Conservation (phyloP, 441 rosid species). For the Euphorbia schlechtendalii region DNA sequence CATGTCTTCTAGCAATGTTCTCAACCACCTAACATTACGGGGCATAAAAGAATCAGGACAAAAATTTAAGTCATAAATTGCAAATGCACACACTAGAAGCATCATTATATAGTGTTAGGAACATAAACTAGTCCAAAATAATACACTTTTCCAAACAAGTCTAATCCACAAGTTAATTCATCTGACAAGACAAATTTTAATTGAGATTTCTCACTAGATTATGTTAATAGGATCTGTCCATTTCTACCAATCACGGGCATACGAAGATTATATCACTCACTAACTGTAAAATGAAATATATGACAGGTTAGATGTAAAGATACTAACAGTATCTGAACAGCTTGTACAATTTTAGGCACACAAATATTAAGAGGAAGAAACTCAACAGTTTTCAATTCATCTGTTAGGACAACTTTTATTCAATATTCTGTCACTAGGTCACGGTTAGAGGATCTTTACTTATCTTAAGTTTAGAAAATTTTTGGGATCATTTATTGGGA, state of each 20-base stretch:
- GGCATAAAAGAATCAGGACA: conserved; percentile 15
- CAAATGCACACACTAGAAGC: background rate
- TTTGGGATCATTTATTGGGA: background rate
- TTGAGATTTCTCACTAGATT: background rate
- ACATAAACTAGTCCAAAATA: background rate
- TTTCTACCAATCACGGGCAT: background rate
- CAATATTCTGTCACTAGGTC: background rate
- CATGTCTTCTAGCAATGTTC: conserved; percentile 72
- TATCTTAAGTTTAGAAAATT: background rate
- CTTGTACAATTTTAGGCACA: background rate
- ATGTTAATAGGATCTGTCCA: background rate
- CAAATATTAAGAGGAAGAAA: background rate
- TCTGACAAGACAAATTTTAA: background rate
- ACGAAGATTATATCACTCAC: background rate
- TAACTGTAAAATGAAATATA: background rate
- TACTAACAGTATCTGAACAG: background rate
- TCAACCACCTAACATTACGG: conserved; percentile 57
- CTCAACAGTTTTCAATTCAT: background rate
- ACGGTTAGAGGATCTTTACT: background rate
- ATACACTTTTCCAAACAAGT: background rate
- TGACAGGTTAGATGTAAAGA: background rate
- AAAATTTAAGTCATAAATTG: background rate
- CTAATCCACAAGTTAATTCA: background rate
- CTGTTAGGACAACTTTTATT: background rate
- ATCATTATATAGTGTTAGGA: background rate